Base-by-base conservation (phyloP, 306 rosid species). In the Prunus campanulata region DNA sequence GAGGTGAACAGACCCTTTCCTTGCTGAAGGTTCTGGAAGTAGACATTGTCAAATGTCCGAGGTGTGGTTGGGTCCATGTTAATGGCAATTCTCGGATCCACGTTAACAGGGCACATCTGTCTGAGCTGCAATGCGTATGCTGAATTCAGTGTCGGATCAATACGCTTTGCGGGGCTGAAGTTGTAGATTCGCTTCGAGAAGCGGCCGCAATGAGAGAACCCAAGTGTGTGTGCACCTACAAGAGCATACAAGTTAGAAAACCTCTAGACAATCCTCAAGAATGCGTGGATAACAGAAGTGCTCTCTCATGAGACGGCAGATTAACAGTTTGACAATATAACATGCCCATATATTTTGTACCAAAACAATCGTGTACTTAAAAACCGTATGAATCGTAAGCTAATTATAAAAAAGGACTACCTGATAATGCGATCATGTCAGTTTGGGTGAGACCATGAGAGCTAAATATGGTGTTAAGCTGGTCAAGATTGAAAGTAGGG, bases 391-490 rank as follows among this genome's bases (percentile, higher is more conserved):
- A 72, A 42, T 39, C 4, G 11, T 19, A 20, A 14, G 14, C 24
- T 9, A 48, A 14, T 12, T 39, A 39, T 39, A 1, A 64, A 65
- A n/a, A 19, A 48, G 20, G 56, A 27, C 18, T 80, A 84, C 87
- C 87, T 73, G 87, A 84, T 54, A 84, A 64, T 6, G 87, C 87
- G 69, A 84, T 74, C 85, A 84, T 68, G 66, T 84, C 87, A 71
- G 74, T 80, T 66, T 80, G 85, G 66, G 70, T 29, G 42, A 84
- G 85, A 35, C 80, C 85, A 51, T 77, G 46, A 32, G 71, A 3
- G 5, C 70, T 47, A 69, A 80, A 84, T 1, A 74, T 73, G 74
- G 68, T 3, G 68, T 79, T 80, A 68, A 84, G 87, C 52, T 77
- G 74, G 68, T 80, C 80, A 11, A 84, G 79, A 74, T 73, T 80